Conservation (phyloP, 2,329 filamentous ascomycete species). For the Phialophora verrucosa region DNA sequence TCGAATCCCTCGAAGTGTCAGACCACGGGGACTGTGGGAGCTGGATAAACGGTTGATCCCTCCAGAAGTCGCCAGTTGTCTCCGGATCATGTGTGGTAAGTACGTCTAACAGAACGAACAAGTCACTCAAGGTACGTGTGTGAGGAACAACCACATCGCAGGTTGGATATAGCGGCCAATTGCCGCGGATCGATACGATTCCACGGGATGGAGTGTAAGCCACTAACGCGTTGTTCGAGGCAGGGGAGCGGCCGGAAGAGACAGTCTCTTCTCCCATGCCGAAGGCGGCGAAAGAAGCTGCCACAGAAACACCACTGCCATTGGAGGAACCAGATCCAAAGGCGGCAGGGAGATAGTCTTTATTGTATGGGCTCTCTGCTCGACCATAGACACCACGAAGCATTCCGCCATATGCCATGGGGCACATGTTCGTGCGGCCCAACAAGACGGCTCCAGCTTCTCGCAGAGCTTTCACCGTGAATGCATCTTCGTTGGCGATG, state of each 20-base stretch:
- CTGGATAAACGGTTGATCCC: slow-evolving; percentile 55
- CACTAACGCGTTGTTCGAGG: slow-evolving; percentile 62
- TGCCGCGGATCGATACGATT: slow-evolving; percentile 58
- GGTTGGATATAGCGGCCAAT: slow-evolving; percentile 62
- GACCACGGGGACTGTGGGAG: slow-evolving; percentile 46
- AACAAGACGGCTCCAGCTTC: slow-evolving; percentile 59
- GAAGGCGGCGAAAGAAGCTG: slow-evolving; percentile 59
- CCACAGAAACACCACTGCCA: slow-evolving; percentile 59
- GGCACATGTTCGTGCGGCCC: slow-evolving; percentile 65
- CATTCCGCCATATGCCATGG: slow-evolving; percentile 65
- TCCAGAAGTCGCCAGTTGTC: slow-evolving; percentile 60
- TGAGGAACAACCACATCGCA: slow-evolving; percentile 63
- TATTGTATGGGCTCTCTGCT: slow-evolving; percentile 63
- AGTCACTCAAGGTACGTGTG: slow-evolving; percentile 57
- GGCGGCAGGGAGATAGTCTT: slow-evolving; percentile 59
- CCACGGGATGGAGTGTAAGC: slow-evolving; percentile 63
- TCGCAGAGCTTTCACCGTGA: slow-evolving; percentile 55
- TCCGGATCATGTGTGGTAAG: slow-evolving; percentile 53
- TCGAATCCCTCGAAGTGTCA: slow-evolving; percentile 45
- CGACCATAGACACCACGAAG: slow-evolving; percentile 63
- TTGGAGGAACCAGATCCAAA: slow-evolving; percentile 65
- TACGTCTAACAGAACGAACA: slow-evolving; percentile 58
- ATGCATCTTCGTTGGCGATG: slow-evolving; percentile 59
- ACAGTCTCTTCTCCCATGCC: slow-evolving; percentile 63
- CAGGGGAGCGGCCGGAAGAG: slow-evolving; percentile 62